These are phyloP conservation scores for Trifolium pratense DNA, from an alignment of 306 rosid species.

Conservation along the genomic window DNA sequence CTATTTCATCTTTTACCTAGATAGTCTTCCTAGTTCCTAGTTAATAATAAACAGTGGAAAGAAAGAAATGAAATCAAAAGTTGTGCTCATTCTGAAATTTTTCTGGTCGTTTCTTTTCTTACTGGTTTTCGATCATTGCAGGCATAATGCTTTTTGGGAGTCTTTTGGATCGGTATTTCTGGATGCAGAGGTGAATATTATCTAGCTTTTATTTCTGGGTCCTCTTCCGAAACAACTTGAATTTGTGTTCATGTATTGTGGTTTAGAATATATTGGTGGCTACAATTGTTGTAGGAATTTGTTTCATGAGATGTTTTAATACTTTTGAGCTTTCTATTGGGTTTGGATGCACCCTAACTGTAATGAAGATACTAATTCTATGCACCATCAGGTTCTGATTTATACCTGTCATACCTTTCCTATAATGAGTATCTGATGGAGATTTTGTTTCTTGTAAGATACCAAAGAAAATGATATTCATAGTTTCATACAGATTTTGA, in stretches of 20 bases:
- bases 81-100: neutral
- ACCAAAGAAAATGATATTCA: neutral
- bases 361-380: slow-evolving; percentile 56
- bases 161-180: slow-evolving; percentile 63
- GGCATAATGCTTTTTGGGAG: slow-evolving; percentile 65
- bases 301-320: slow-evolving; percentile 55
- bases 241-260: slow-evolving; percentile 52
- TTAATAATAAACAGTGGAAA: neutral
- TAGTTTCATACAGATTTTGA: neutral
- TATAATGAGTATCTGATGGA: neutral
- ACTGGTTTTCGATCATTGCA: slow-evolving; percentile 38
- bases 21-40: neutral
- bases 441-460: slow-evolving; percentile 35
- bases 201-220: slow-evolving; percentile 49
- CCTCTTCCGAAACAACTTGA: slow-evolving; percentile 50
- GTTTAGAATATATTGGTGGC: slow-evolving; percentile 59
- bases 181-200: slow-evolving; percentile 89
- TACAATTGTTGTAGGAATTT: slow-evolving; percentile 60
- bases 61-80: neutral
- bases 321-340: slow-evolving; percentile 58
- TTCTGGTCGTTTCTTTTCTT: neutral
- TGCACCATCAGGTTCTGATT: slow-evolving; percentile 43
- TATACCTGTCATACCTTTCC: slow-evolving; percentile 31
- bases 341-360: slow-evolving; percentile 56
- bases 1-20: neutral